phyloP scores from a whole-genome alignment of 2,329 filamentous ascomycete genomes.

The Verticillium tricorpus region DNA sequence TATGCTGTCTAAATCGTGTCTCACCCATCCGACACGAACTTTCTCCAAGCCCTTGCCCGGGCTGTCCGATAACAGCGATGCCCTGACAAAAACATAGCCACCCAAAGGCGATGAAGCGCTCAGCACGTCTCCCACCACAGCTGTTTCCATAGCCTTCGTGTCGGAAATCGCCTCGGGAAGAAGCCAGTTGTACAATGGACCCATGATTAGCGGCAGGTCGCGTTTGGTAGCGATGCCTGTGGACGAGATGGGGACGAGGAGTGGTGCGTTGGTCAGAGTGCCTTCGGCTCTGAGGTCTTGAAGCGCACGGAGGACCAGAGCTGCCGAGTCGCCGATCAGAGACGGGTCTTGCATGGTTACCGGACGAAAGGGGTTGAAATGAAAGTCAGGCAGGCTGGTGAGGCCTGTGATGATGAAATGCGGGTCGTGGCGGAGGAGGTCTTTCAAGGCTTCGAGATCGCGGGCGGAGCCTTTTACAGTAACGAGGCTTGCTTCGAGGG shows the following conservation, averaged over 20 bases:
- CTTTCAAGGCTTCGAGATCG: not conserved
- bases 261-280: not conserved
- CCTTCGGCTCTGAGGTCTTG: not conserved
- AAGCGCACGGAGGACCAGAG: not conserved
- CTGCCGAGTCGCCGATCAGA: conserved; percentile 3
- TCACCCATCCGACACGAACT: conserved; percentile 4
- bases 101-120: not conserved
- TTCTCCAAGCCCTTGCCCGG: not conserved
- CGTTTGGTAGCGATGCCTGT: not conserved
- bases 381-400: not conserved
- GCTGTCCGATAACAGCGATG: conserved; percentile 4
- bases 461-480: conserved; percentile 2
- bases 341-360: conserved; percentile 5
- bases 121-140: not conserved
- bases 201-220: conserved; percentile 2
- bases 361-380: conserved; percentile 5
- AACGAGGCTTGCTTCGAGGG: not conserved
- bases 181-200: conserved; percentile 5
- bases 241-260: conserved; percentile 3
- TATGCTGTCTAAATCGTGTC: not conserved
- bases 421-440: conserved; percentile 3
- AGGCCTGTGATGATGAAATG: conserved; percentile 6
- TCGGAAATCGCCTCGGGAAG: conserved; percentile 1
- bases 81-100: conserved; percentile 4
- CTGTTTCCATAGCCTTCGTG: conserved; percentile 1